A percentile compares a stretch with the other conserved stretches of the same genome.
These are phyloP conservation scores for Ajuga chamaepitys DNA, from an alignment of 257 asterid species.

Conservation along the genomic window DNA sequence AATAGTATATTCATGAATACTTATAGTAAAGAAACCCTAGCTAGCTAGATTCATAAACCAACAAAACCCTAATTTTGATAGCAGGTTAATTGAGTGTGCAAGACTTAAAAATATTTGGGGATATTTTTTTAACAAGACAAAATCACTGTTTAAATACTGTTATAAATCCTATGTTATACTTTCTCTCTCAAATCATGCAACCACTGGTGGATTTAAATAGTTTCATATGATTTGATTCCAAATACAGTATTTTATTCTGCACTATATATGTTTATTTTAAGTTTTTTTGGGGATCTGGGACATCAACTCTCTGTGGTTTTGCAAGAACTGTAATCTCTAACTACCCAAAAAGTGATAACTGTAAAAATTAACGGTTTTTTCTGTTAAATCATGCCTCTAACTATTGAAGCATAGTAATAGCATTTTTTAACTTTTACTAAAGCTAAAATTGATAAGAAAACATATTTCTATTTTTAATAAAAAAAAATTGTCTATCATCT, in stretches of 20 bases:
- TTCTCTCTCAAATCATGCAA: constrained; percentile 45
- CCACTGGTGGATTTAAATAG: constrained; percentile 22
- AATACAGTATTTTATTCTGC: constrained; percentile 18
- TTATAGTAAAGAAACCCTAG: constrained; percentile 27
- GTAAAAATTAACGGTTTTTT: not conserved
- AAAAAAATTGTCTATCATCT: not conserved
- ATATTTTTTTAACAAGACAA: not conserved
- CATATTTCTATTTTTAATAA: not conserved
- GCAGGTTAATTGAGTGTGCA: constrained; percentile 5
- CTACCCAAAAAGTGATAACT: no score
- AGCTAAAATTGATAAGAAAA: not conserved
- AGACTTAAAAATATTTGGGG: not conserved
- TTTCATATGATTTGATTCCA: constrained; percentile 9
- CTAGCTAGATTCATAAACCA: constrained; percentile 15
- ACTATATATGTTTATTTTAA: constrained; percentile 17
- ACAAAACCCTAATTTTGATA: constrained; percentile 32
- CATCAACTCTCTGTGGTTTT: constrained; percentile 23
- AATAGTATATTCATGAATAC: constrained; percentile 17
- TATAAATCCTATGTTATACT: not conserved
- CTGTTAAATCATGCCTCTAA: not conserved
- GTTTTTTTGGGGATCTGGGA: constrained; percentile 30
- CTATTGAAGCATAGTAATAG: not conserved
- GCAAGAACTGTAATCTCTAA: not conserved
- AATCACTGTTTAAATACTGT: constrained; percentile 1
- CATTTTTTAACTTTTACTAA: not conserved